These are phyloP conservation scores for Xylaria cubensis DNA, from an alignment of 495 filamentous ascomycete genomes.

Conservation along the genomic window DNA sequence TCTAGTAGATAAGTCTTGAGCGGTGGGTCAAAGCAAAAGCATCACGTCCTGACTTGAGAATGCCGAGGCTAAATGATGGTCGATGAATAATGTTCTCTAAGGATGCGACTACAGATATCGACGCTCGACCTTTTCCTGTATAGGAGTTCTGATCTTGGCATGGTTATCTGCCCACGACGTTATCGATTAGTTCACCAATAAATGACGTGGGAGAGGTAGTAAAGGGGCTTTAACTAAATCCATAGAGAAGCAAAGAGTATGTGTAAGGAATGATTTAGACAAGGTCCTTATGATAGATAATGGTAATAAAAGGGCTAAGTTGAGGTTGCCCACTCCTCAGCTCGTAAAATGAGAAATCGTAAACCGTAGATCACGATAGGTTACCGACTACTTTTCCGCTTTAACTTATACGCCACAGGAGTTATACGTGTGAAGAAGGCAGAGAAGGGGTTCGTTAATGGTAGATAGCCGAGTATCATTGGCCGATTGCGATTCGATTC, in stretches of 20 bases:
- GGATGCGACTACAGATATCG: not conserved
- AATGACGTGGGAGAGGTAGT: not conserved
- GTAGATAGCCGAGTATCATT: not conserved
- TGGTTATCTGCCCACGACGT: not conserved
- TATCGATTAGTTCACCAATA: not conserved
- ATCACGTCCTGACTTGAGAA: not conserved
- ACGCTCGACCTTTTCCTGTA: not conserved
- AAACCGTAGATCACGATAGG: not conserved
- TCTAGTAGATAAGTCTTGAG: not conserved
- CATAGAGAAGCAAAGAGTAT: not conserved
- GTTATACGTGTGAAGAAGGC: not conserved
- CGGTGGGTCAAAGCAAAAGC: not conserved
- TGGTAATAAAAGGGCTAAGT: not conserved
- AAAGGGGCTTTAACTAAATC: not conserved
- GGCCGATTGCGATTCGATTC: not conserved
- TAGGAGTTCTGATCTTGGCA: not conserved
- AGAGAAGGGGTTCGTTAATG: not conserved
- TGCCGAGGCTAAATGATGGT: not conserved
- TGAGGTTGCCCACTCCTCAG: too few species aligned
- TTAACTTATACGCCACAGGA: not conserved
- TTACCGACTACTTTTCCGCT: not conserved
- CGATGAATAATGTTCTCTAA: not conserved
- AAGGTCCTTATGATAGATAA: not conserved
- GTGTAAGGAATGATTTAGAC: not conserved
- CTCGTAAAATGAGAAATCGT: not conserved